phyloP scores from a whole-genome alignment of 306 rosid species.

The Quercus cerris region DNA sequence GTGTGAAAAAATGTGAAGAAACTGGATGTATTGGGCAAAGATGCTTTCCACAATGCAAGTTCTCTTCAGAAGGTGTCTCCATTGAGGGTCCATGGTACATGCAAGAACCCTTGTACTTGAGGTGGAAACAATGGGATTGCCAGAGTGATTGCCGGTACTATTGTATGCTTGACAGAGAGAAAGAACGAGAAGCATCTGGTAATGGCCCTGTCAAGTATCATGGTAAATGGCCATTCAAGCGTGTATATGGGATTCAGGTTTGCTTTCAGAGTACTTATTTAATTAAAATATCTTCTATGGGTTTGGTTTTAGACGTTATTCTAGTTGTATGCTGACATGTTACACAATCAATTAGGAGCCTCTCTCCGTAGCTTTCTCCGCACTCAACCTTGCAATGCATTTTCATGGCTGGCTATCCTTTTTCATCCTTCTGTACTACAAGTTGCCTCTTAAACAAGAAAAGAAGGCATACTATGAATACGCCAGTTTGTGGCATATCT shows the following conservation, averaged over 20 bases:
- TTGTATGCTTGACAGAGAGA: conserved; percentile 70
- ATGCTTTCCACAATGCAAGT: conserved; percentile 66
- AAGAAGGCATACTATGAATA: conserved; percentile 55
- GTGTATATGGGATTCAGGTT: conserved; percentile 72
- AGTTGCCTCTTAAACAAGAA: conserved; percentile 51
- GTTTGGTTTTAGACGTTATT: conserved; percentile 1
- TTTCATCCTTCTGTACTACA: conserved; percentile 50
- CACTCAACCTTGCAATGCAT: conserved; percentile 69
- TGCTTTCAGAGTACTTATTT: conserved; percentile 19
- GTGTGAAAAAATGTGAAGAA: conserved; percentile 60
- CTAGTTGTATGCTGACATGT: conserved; percentile 15
- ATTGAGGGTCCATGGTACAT: conserved; percentile 43
- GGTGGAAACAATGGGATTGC: conserved; percentile 71
- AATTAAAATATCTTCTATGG: conserved; percentile 5
- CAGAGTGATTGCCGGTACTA: conserved; percentile 57
- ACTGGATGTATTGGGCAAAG: conserved; percentile 53
- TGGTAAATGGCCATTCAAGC: conserved; percentile 84
- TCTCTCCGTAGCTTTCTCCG: conserved; percentile 67
- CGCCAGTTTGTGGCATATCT: conserved; percentile 59
- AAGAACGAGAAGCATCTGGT: conserved; percentile 45
- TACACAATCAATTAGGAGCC: conserved; percentile 55
- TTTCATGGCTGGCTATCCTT: conserved; percentile 76
- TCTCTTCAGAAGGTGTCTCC: conserved; percentile 33
- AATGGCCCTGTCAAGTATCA: conserved; percentile 59
- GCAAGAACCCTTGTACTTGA: conserved; percentile 54